A percentile compares a stretch with the other conserved stretches of the same genome.
Conservation (phyloP, 768 basidiomycete genomes). For the Cantharellus anzutake region DNA sequence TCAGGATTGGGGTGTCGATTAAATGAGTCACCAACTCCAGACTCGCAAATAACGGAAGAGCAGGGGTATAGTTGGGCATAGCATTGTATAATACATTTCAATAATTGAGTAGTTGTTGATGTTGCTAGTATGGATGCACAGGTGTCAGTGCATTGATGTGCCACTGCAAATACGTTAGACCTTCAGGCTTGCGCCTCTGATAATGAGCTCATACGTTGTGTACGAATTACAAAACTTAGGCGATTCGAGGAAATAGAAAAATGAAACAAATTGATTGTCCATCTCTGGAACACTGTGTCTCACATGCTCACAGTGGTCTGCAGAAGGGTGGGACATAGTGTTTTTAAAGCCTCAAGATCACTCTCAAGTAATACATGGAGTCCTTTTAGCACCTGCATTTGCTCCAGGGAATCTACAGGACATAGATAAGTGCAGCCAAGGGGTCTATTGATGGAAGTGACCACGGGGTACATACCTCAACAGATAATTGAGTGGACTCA, state of each 20-base stretch:
- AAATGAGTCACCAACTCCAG: conserved; percentile 36
- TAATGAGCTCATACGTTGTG: conserved; percentile 42
- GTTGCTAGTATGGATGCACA: conserved; percentile 43
- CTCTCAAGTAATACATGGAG: conserved; percentile 71
- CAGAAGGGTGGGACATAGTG: conserved; percentile 64
- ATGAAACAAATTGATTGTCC: conserved; percentile 83
- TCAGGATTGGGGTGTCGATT: conserved; percentile 5
- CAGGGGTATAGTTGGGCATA: conserved; percentile 49
- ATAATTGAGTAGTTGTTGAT: conserved; percentile 44
- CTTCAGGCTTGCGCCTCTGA: no score
- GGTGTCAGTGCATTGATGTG: conserved; percentile 53
- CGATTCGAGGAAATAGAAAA: conserved; percentile 70
- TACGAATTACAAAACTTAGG: conserved; percentile 53
- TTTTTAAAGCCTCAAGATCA: conserved; percentile 62
- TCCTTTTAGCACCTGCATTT: conserved; percentile 58
- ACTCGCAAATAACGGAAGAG: conserved; percentile 56
- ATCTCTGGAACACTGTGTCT: conserved; percentile 75
- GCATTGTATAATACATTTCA: conserved; percentile 67
- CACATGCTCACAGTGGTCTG: conserved; percentile 54
- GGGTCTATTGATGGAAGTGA: no score
- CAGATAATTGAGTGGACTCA: no score
- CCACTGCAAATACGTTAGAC: conserved; percentile 28
- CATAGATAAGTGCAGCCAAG: conserved; percentile 14
- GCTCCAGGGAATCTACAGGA: conserved; percentile 69
- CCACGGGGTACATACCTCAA: no score